Evolutionary conservation across 2,329 filamentous ascomycete species (phyloP).

Genomic region (Aphanoascus verrucosus): DNA sequence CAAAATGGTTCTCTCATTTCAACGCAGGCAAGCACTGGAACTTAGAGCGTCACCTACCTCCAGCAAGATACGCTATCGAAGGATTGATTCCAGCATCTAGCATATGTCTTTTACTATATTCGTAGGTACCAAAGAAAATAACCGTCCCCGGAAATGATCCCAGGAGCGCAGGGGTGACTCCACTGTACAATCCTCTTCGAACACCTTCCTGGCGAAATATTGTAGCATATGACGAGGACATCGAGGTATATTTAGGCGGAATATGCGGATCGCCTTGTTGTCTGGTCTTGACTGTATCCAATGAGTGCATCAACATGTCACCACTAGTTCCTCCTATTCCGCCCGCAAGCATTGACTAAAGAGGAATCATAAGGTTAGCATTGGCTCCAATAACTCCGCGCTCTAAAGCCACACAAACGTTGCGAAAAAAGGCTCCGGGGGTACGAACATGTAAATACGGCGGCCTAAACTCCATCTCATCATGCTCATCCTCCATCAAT

Average conservation of each 20-base stretch:
- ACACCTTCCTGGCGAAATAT: constrained; percentile 90
- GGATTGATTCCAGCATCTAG: constrained; percentile 74
- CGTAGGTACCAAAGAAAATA: constrained; percentile 92
- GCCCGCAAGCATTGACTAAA: constrained; percentile 85
- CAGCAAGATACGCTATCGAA: constrained; percentile 72
- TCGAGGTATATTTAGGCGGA: constrained; percentile 82
- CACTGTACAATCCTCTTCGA: constrained; percentile 75
- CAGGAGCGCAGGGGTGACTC: constrained; percentile 80
- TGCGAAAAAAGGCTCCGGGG: background rate
- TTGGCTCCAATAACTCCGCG: background rate
- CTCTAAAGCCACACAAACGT: background rate
- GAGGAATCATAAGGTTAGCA: constrained; percentile 12
- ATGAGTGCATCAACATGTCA: constrained; percentile 96
- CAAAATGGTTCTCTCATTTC: constrained; percentile 18
- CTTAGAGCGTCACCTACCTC: constrained; percentile 49
- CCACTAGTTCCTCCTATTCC: constrained; percentile 86
- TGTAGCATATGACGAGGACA: constrained; percentile 81
- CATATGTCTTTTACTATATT: constrained; percentile 84
- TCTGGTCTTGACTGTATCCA: constrained; percentile 96
- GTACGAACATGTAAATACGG: constrained; percentile 18
- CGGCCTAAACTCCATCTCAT: constrained; percentile 18
- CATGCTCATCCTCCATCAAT: constrained; percentile 14
- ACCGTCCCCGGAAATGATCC: constrained; percentile 91
- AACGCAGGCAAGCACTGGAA: background rate
- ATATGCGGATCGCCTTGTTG: constrained; percentile 93